Percentiles rank a stretch among this genome's conserved stretches.
These are phyloP conservation scores for Berberis vulgaris DNA, from an alignment of 164 flowering plant genomes.

Conservation along the genomic window DNA sequence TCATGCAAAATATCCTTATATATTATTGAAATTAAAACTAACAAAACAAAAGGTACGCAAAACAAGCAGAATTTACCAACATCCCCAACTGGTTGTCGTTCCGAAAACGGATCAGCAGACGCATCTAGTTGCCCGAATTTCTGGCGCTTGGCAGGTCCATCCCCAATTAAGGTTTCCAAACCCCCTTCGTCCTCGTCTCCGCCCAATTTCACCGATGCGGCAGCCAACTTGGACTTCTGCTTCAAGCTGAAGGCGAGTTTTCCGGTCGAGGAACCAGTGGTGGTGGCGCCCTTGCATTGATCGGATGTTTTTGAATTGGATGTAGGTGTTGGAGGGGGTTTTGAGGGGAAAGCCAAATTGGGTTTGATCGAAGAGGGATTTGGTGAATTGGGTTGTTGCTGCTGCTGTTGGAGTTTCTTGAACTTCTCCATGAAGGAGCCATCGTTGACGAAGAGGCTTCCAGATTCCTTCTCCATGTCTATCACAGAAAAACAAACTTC, in stretches of 20 bases:
- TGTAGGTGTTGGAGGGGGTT: too few species aligned
- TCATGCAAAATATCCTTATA: neutral
- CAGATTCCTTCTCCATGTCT: too few species aligned
- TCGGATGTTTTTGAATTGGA: too few species aligned
- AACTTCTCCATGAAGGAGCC: too few species aligned
- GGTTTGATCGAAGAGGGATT: too few species aligned
- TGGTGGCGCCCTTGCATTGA: constrained; percentile 18
- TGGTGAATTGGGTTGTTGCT: too few species aligned
- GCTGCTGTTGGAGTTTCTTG: too few species aligned
- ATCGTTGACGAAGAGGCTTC: too few species aligned
- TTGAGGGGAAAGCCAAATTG: too few species aligned
- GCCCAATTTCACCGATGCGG: constrained; percentile 63
- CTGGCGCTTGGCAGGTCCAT: constrained; percentile 51
- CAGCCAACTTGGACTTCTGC: constrained; percentile 81
- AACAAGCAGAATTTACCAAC: constrained; percentile 65
- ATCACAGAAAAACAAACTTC: too few species aligned
- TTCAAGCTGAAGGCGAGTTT: constrained; percentile 98
- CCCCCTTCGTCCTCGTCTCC: constrained; percentile 68
- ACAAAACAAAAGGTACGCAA: constrained; percentile 5
- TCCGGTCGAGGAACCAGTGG: constrained; percentile 43
- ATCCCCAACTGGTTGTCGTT: constrained; percentile 24
- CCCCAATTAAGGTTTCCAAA: constrained; percentile 28
- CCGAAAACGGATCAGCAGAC: neutral
- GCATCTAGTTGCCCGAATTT: constrained; percentile 36
- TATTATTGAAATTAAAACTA: neutral